Base-by-base conservation (phyloP, 2,329 filamentous ascomycete species). In the Fusarium buxicola region DNA sequence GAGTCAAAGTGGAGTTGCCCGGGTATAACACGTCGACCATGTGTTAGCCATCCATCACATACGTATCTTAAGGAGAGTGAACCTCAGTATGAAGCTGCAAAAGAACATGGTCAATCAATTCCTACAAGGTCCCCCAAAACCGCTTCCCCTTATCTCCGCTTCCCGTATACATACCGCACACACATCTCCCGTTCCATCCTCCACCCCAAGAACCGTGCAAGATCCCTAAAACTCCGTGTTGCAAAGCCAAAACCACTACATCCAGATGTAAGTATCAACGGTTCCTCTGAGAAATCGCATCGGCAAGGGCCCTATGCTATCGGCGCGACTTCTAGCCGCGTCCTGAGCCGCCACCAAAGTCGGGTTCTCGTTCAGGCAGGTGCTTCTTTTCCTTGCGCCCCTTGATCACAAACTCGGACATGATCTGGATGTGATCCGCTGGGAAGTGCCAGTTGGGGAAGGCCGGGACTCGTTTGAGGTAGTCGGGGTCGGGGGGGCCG, bases 401-500 rank as follows among this genome's bases (percentile, higher is more conserved):
- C 81, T 96, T 96, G 81, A 97, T 90, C 68, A 91, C 87, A 77
- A 97, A 96, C 75, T 97, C 91, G 49, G 91, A 90, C 83, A 94
- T 89, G 73, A 97, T 87, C 73, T 94, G 92, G 69, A 97, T 86
- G 76, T 97, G 94, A 73, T 97, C 94, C 69, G 92, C 92, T 2
- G 94, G 94, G 82, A 96, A 97, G 79, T 97, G 93, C 79, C 92
- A 94, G 75, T 95, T 94, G 16, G 94, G 94, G 78, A 97, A 97
- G 0, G 93, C 93, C 4, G 94, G 93, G 24, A 97, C 92, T 48
- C 89, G 86, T 75, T 92, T 90, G 55, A 97, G 86, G 74, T 96
- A 95, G 25, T 92, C 86, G 63, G 89, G 86, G 74, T 97, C 94
- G 3, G 96, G 92, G 38, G 94, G 91, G 27, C 94, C 94, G 5